Percentiles rank a stretch among this genome's conserved stretches.
Conservation (phyloP, 345 rosid genomes). For the Luvunga scandens region DNA sequence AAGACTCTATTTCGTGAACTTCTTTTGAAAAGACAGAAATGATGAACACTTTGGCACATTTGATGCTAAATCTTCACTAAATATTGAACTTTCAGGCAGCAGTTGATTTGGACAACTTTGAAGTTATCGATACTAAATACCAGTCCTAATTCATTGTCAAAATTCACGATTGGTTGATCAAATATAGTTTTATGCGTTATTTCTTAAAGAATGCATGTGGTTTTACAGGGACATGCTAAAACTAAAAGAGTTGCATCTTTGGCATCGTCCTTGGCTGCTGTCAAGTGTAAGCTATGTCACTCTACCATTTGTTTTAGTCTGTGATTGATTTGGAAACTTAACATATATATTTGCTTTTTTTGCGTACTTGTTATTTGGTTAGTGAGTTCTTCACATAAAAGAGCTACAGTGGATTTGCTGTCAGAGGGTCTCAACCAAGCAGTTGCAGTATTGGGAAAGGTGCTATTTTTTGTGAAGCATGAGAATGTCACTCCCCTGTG, state of each 20-base stretch:
- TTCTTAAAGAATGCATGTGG: conserved; percentile 9
- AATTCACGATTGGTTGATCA: not conserved
- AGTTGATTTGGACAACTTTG: not conserved
- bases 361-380: conserved; percentile 2
- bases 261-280: conserved; percentile 44
- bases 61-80: not conserved
- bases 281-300: conserved; percentile 36
- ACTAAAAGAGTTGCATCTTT: conserved; percentile 44
- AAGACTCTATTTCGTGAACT: not conserved
- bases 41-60: not conserved
- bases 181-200: not conserved
- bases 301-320: conserved; percentile 7
- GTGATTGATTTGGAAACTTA: not conserved
- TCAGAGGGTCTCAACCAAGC: conserved; percentile 61
- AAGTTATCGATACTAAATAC: not conserved
- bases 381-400: conserved; percentile 48
- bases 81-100: not conserved
- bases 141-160: not conserved
- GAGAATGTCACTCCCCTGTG: conserved; percentile 63
- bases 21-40: not conserved
- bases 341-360: conserved; percentile 9
- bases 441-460: conserved; percentile 56
- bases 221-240: conserved; percentile 47
- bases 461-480: conserved; percentile 56
- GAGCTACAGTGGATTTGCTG: conserved; percentile 45